Evolutionary conservation across 371 early-diverging fungal genomes (phyloP).

Genomic region (Syncephalastrum racemosum): DNA sequence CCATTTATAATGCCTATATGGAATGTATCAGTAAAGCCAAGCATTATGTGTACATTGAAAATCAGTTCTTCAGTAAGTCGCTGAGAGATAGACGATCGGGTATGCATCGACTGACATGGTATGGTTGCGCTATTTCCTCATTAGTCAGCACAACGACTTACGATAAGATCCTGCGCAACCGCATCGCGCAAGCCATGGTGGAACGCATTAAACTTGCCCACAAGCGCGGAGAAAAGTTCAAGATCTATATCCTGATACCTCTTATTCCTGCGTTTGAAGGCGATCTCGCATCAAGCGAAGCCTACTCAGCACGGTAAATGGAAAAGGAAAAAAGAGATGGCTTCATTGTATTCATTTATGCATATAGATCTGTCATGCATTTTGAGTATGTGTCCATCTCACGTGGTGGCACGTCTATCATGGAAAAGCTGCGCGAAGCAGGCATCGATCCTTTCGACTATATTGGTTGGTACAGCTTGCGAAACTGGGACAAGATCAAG

Average conservation of each 20-base stretch:
- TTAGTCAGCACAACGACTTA: slow-evolving; percentile 45
- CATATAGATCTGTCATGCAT: slow-evolving; percentile 66
- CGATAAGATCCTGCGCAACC: slow-evolving; percentile 46
- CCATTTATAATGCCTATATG: slow-evolving; percentile 85
- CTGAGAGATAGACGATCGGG: background rate
- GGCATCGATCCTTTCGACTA: slow-evolving; percentile 77
- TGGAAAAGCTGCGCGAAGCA: slow-evolving; percentile 56
- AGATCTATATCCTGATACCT: slow-evolving; percentile 86
- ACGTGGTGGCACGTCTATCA: slow-evolving; percentile 74
- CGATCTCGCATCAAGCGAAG: slow-evolving; percentile 73
- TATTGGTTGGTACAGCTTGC: slow-evolving; percentile 76
- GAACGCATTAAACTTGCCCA: slow-evolving; percentile 81
- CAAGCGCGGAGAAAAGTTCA: slow-evolving; percentile 63
- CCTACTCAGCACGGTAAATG: slow-evolving; percentile 64
- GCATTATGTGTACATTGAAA: slow-evolving; percentile 94
- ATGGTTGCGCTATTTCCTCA: background rate
- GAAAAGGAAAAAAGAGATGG: background rate
- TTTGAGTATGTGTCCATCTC: slow-evolving; percentile 84
- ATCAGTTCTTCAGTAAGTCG: slow-evolving; percentile 89
- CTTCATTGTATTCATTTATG: background rate
- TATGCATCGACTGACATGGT: background rate
- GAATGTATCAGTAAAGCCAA: slow-evolving; percentile 74
- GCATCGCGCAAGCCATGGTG: slow-evolving; percentile 64
- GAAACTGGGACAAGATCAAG: slow-evolving; percentile 67
- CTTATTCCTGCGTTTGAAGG: slow-evolving; percentile 90